phyloP scores from a whole-genome alignment of 495 filamentous ascomycete species.

The Penicillium cinerascens region DNA sequence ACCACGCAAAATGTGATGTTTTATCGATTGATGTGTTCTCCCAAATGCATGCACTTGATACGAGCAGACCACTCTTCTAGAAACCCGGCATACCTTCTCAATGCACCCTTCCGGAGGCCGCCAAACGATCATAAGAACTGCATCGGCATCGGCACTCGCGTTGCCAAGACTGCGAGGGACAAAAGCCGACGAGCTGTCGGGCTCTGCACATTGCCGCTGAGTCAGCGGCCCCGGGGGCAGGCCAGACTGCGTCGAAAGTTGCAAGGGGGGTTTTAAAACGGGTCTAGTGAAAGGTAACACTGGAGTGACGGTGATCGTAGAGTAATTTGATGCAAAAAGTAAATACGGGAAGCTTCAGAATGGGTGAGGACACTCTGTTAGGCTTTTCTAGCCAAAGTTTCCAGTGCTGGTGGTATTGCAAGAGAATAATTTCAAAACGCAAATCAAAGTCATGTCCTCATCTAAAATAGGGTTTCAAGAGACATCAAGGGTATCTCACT shows the following conservation, averaged over 20 bases:
- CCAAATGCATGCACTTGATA: neutral
- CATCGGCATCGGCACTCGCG: neutral
- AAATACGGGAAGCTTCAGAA: too few species aligned
- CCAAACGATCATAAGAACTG: neutral
- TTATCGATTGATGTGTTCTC: neutral
- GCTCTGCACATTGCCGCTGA: conserved; percentile 1
- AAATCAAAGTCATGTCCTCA: neutral
- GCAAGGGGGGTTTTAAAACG: too few species aligned
- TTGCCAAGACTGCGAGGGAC: neutral
- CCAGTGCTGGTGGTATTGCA: too few species aligned
- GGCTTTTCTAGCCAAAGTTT: too few species aligned
- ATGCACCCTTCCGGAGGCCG: too few species aligned
- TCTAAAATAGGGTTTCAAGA: neutral
- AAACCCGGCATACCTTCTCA: neutral
- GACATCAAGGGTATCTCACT: neutral
- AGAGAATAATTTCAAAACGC: neutral
- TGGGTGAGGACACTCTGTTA: too few species aligned
- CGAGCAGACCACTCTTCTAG: neutral
- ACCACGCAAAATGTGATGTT: neutral
- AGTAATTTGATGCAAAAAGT: too few species aligned
- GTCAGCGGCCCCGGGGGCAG: conserved; percentile 5
- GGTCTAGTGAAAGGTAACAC: too few species aligned
- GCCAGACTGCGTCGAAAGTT: too few species aligned
- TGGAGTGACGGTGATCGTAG: too few species aligned
- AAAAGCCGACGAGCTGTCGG: neutral